These are phyloP conservation scores for Westerdykella ornata DNA, from an alignment of 2,329 filamentous ascomycete genomes.

Conservation along the genomic window DNA sequence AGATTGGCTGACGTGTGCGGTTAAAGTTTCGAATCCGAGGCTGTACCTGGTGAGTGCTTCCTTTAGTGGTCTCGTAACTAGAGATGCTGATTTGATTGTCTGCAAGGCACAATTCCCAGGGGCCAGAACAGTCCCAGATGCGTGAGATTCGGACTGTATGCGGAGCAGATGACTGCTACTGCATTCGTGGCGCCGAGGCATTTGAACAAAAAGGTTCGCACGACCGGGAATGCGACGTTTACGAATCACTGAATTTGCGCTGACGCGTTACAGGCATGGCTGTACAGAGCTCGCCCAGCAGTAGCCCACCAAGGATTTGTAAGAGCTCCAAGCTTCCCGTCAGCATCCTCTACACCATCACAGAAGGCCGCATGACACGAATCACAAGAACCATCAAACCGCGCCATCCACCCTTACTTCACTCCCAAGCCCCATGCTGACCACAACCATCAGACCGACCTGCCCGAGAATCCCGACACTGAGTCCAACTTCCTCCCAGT, in stretches of 20 bases:
- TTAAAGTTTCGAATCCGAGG: constrained; percentile 41
- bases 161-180: constrained; percentile 35
- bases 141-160: constrained; percentile 34
- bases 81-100: constrained; percentile 9
- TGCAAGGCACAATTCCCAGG: constrained; percentile 38
- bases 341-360: no score
- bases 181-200: constrained; percentile 34
- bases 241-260: background rate
- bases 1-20: no score
- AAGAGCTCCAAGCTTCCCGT: constrained; percentile 9
- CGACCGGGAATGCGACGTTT: background rate
- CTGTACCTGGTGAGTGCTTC: constrained; percentile 34
- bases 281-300: constrained; percentile 34
- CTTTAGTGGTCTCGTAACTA: background rate
- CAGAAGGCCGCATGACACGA: no score
- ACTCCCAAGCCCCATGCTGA: constrained; percentile 17
- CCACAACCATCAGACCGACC: constrained; percentile 23
- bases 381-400: no score
- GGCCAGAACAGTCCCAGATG: constrained; percentile 40
- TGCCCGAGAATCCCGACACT: constrained; percentile 33
- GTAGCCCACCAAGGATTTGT: constrained; percentile 37
- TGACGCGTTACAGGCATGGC: constrained; percentile 12
- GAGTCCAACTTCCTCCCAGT: constrained; percentile 33
- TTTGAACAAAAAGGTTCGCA: constrained; percentile 27
- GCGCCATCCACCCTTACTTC: background rate